A percentile compares a stretch with the other conserved stretches of the same genome.
Evolutionary conservation across 2,329 filamentous ascomycete species (phyloP).

Genomic region (Ramularia endophylla): DNA sequence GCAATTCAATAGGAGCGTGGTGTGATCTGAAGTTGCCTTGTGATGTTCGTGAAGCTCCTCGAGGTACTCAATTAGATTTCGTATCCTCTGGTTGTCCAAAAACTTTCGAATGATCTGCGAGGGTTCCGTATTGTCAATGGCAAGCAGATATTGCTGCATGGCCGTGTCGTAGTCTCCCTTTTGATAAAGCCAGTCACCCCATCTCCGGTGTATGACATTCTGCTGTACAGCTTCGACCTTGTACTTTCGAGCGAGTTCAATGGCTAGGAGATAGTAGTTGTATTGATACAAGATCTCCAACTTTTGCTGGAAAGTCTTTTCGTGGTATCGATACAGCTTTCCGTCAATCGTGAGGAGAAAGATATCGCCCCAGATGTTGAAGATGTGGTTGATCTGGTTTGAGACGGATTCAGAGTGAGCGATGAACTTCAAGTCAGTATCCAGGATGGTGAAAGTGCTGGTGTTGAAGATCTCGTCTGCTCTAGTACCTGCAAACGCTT

Average conservation of each 20-base stretch:
- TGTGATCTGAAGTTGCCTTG: slow-evolving; percentile 90
- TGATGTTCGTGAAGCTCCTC: slow-evolving; percentile 94
- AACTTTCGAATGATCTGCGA: slow-evolving; percentile 98
- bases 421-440: slow-evolving; percentile 83
- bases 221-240: slow-evolving; percentile 75
- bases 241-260: slow-evolving; percentile 85
- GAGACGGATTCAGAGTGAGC: slow-evolving; percentile 82
- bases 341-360: slow-evolving; percentile 89
- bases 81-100: slow-evolving; percentile 92
- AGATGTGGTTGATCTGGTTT: slow-evolving; percentile 71
- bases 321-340: slow-evolving; percentile 84
- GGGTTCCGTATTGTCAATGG: slow-evolving; percentile 92
- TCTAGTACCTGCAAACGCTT: slow-evolving; percentile 66
- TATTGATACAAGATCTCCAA: slow-evolving; percentile 90
- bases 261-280: slow-evolving; percentile 85
- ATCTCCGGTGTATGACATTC: slow-evolving; percentile 86
- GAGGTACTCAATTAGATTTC: slow-evolving; percentile 94
- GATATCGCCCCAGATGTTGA: slow-evolving; percentile 85
- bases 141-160: slow-evolving; percentile 98
- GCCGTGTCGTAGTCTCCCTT: slow-evolving; percentile 95
- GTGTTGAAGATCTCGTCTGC: slow-evolving; percentile 78
- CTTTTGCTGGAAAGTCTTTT: slow-evolving; percentile 84
- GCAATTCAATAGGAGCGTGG: slow-evolving; percentile 88
- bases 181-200: slow-evolving; percentile 90
- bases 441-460: slow-evolving; percentile 83